A percentile compares a stretch with the other conserved stretches of the same genome.
phyloP scores from a whole-genome alignment of 2,329 filamentous ascomycete genomes.

The Diaporthe citriasiana region DNA sequence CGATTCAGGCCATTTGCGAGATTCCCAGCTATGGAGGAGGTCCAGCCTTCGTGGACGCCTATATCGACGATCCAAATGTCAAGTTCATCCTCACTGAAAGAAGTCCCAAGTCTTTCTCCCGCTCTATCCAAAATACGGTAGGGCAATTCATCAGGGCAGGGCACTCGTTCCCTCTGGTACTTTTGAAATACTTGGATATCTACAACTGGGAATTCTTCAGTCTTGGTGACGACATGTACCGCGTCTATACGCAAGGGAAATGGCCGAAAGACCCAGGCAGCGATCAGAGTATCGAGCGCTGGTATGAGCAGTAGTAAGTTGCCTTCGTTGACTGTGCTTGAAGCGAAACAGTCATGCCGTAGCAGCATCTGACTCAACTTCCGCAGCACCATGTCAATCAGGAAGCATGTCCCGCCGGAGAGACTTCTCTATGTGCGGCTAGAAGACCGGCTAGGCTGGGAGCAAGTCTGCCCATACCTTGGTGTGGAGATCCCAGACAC shows the following conservation, averaged over 20 bases:
- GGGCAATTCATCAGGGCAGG: neutral
- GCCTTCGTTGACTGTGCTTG: neutral
- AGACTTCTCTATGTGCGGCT: slow-evolving; percentile 2
- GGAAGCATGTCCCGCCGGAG: slow-evolving; percentile 9
- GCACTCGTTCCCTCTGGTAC: neutral
- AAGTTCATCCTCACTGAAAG: slow-evolving; percentile 11
- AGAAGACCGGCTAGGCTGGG: slow-evolving; percentile 3
- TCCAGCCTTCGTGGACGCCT: neutral
- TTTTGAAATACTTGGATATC: slow-evolving; percentile 2
- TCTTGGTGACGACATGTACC: neutral
- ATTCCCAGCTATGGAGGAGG: slow-evolving; percentile 15
- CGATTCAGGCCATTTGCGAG: neutral
- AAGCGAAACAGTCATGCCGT: too few species aligned
- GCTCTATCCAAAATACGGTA: neutral
- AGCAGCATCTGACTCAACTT: neutral
- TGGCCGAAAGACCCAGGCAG: neutral
- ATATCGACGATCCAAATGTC: slow-evolving; percentile 2
- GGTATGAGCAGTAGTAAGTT: slow-evolving; percentile 24
- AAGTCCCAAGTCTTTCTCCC: neutral
- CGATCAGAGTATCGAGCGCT: neutral
- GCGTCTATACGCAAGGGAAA: neutral
- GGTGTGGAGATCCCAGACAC: neutral
- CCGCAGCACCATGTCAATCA: neutral
- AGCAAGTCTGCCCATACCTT: slow-evolving; percentile 14
- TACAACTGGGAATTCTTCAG: neutral